phyloP scores from a whole-genome alignment of 352 stramenopile species.

The Globisporangium carolinianum region DNA sequence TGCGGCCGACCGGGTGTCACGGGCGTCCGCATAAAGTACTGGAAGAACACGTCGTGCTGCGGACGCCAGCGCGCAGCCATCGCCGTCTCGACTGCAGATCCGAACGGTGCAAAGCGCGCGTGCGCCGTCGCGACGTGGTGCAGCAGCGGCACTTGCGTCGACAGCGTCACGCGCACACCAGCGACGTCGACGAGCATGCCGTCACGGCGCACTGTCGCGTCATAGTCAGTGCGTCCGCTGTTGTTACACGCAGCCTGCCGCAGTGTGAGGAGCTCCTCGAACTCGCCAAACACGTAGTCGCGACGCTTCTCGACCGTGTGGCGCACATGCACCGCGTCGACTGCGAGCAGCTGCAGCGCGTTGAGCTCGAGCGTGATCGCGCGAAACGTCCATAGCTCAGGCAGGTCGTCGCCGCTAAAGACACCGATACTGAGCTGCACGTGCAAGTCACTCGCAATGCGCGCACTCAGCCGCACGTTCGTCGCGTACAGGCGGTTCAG shows the following conservation, averaged over 20 bases:
- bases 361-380: conserved; percentile 36
- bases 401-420: conserved; percentile 64
- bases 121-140: conserved; percentile 20
- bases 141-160: conserved; percentile 29
- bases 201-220: conserved; percentile 17
- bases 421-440: conserved; percentile 35
- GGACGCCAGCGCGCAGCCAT: conserved; percentile 44
- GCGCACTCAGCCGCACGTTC: conserved; percentile 33
- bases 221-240: background rate
- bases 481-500: conserved; percentile 55
- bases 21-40: conserved; percentile 46
- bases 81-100: conserved; percentile 16
- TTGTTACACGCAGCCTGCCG: conserved; percentile 29
- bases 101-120: conserved; percentile 23
- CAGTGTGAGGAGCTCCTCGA: conserved; percentile 48
- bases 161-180: conserved; percentile 29
- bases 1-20: conserved; percentile 22
- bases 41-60: conserved; percentile 53
- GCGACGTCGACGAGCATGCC: conserved; percentile 55
- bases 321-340: conserved; percentile 32
- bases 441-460: conserved; percentile 22
- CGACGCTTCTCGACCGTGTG: conserved; percentile 40
- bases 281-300: conserved; percentile 68
- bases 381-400: conserved; percentile 60
- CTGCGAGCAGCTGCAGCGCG: conserved; percentile 26